Evolutionary conservation across 148 eudicot genomes (phyloP).

Genomic region (Arctostaphylos glauca): DNA sequence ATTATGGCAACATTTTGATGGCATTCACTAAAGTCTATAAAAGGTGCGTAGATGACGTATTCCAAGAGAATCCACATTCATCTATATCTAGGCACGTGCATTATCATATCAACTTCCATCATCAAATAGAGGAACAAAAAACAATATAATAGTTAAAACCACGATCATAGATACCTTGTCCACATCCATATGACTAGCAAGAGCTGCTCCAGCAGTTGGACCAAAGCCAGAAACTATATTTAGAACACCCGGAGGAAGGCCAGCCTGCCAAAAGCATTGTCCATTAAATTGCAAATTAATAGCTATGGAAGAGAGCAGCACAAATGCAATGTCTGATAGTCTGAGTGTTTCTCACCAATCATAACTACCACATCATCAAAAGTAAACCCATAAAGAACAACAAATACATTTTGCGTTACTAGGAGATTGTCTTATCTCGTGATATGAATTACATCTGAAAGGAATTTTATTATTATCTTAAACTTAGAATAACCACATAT

Average conservation of each 20-base stretch:
- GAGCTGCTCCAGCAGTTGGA: conserved; percentile 36
- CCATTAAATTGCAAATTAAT: not conserved
- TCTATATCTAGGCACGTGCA: not conserved
- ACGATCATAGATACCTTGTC: conserved; percentile 22
- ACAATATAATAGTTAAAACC: not conserved
- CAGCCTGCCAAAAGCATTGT: conserved; percentile 27
- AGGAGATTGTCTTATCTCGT: not conserved
- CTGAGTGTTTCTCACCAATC: not conserved
- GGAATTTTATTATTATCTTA: not conserved
- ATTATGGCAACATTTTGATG: not conserved
- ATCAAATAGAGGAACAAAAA: not conserved
- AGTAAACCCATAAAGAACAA: not conserved
- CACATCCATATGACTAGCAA: conserved; percentile 35
- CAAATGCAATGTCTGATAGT: not conserved
- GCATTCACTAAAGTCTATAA: not conserved
- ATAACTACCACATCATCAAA: not conserved
- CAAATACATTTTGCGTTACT: not conserved
- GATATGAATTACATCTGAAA: not conserved
- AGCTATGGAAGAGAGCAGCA: no score
- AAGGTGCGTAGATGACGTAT: not conserved
- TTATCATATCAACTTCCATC: not conserved
- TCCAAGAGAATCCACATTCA: not conserved
- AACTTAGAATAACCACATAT: no score
- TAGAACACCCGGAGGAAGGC: conserved; percentile 34
- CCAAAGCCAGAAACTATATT: conserved; percentile 36